These are phyloP conservation scores for Amanita molliuscula DNA, from an alignment of 768 basidiomycete species.

Conservation along the genomic window DNA sequence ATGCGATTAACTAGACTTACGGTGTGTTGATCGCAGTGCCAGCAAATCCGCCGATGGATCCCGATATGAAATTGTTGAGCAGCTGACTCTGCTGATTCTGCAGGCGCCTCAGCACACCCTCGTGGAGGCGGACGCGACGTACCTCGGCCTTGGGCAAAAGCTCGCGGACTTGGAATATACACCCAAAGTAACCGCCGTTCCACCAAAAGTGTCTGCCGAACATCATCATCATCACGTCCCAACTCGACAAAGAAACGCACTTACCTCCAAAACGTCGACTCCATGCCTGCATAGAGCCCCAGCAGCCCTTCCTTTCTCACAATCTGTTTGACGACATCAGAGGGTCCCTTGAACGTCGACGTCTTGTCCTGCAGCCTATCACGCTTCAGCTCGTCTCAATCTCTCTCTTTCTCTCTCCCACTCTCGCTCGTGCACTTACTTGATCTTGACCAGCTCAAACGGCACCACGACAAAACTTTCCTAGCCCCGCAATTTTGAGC, in stretches of 20 bases:
- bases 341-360: slow-evolving; percentile 82
- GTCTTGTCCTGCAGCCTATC: slow-evolving; percentile 91
- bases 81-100: slow-evolving; percentile 63
- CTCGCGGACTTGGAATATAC: slow-evolving; percentile 76
- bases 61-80: slow-evolving; percentile 88
- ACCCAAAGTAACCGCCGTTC: slow-evolving; percentile 95
- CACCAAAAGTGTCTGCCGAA: slow-evolving; percentile 65
- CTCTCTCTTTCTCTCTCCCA: no score
- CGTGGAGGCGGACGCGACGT: background rate
- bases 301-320: slow-evolving; percentile 70
- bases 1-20: slow-evolving; percentile 25
- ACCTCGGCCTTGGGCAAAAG: slow-evolving; percentile 84
- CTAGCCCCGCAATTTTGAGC: slow-evolving; percentile 13
- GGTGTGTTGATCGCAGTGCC: slow-evolving; percentile 93
- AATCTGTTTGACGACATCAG: slow-evolving; percentile 81
- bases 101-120: background rate
- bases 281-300: slow-evolving; percentile 91
- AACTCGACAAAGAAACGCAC: slow-evolving; percentile 4
- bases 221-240: slow-evolving; percentile 6
- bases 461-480: slow-evolving; percentile 95
- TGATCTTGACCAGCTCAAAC: slow-evolving; percentile 92
- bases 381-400: no score
- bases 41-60: slow-evolving; percentile 79
- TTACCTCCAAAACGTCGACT: slow-evolving; percentile 95
- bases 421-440: no score